These are phyloP conservation scores for Rhododendron kiyosumense DNA, from an alignment of 148 eudicot genomes.

Conservation along the genomic window DNA sequence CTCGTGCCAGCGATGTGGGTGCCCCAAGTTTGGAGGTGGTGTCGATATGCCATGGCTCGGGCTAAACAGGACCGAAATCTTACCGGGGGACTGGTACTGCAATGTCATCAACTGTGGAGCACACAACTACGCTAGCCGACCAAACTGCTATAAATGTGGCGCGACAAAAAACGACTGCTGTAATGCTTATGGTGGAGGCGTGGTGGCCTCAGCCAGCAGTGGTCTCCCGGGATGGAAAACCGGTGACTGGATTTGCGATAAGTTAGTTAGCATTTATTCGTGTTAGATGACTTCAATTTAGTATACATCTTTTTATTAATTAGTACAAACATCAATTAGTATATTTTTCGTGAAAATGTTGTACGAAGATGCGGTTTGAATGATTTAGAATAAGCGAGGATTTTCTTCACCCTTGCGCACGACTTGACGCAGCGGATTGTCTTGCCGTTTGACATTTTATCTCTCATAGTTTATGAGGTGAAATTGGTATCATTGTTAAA, in stretches of 20 bases:
- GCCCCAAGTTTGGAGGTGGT: slow-evolving; percentile 34
- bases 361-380: background rate
- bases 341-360: too few species aligned
- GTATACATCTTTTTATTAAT: background rate
- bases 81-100: slow-evolving; percentile 93
- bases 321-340: too few species aligned
- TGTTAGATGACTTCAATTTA: background rate
- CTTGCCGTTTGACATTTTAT: too few species aligned
- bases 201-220: slow-evolving; percentile 32
- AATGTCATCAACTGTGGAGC: slow-evolving; percentile 56
- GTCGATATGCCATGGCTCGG: slow-evolving; percentile 23
- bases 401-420: too few species aligned
- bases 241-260: slow-evolving; percentile 81
- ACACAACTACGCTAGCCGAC: slow-evolving; percentile 83
- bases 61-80: slow-evolving; percentile 26
- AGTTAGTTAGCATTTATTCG: slow-evolving; percentile 27
- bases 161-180: slow-evolving; percentile 24
- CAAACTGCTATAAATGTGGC: slow-evolving; percentile 55
- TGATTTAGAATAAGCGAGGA: too few species aligned
- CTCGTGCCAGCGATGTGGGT: slow-evolving; percentile 54
- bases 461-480: too few species aligned
- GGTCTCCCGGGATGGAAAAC: slow-evolving; percentile 74
- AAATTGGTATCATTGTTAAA: too few species aligned
- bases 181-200: slow-evolving; percentile 24
- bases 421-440: too few species aligned